A percentile compares a stretch with the other conserved stretches of the same genome.
phyloP scores from a whole-genome alignment of 331 rosid species.

The Malus hybrid region DNA sequence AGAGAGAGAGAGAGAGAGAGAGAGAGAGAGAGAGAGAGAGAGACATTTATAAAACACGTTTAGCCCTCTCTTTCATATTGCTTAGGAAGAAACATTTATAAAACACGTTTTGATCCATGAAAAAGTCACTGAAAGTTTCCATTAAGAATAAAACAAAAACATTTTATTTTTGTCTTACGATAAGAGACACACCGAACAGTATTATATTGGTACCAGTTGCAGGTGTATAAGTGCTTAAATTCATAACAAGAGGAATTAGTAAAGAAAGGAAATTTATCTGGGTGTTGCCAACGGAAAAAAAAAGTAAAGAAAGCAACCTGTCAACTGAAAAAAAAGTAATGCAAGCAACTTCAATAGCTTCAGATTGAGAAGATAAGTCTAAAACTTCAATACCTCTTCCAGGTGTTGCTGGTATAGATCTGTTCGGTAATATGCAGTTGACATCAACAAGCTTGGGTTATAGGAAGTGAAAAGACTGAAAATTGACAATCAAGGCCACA shows the following conservation, averaged over 20 bases:
- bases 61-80: background rate
- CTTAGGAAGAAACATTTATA: background rate
- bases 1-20: background rate
- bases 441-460: constrained; percentile 80
- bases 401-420: constrained; percentile 63
- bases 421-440: constrained; percentile 73
- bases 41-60: background rate
- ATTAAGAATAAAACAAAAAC: background rate
- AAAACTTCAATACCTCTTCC: constrained; percentile 53
- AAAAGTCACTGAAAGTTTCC: background rate
- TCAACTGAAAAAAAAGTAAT: background rate
- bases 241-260: background rate
- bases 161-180: background rate
- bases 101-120: background rate
- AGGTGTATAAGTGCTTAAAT: background rate
- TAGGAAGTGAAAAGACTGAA: constrained; percentile 81
- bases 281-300: background rate
- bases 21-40: too few relatives aligned
- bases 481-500: constrained; percentile 5
- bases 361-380: constrained; percentile 1
- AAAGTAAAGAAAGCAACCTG: background rate
- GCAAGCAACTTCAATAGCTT: constrained; percentile 1
- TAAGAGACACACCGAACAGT: background rate
- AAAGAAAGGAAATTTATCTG: background rate
- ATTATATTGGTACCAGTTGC: background rate